Percentiles rank a stretch among this genome's conserved stretches.
Evolutionary conservation across 2,329 filamentous ascomycete genomes (phyloP).

Genomic region (Penicillium concentricum): DNA sequence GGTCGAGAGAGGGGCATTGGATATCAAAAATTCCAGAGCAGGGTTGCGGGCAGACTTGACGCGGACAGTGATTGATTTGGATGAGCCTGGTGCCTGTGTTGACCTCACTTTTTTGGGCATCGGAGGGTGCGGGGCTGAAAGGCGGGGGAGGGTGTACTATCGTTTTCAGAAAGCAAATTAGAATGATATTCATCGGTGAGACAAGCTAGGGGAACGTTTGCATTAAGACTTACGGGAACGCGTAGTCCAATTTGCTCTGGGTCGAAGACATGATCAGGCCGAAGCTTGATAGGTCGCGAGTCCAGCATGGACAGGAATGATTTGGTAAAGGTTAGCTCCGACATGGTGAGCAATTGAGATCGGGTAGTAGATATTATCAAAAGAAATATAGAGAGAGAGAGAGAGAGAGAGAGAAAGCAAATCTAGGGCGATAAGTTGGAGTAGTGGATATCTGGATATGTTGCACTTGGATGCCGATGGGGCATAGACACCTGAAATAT

Average conservation of each 20-base stretch:
- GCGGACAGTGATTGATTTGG: constrained; percentile 38
- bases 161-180: background rate
- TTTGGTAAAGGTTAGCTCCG: constrained; percentile 83
- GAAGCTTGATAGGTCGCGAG: constrained; percentile 73
- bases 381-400: background rate
- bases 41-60: constrained; percentile 68
- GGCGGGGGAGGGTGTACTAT: constrained; percentile 50
- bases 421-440: background rate
- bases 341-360: constrained; percentile 52
- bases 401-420: background rate
- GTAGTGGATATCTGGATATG: background rate
- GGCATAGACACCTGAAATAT: constrained; percentile 6
- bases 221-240: constrained; percentile 62
- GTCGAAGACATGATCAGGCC: constrained; percentile 88
- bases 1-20: constrained; percentile 58
- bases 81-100: constrained; percentile 36
- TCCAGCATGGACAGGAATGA: constrained; percentile 79
- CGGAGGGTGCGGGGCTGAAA: constrained; percentile 43
- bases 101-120: constrained; percentile 44
- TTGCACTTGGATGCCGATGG: constrained; percentile 7
- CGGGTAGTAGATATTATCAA: background rate
- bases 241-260: constrained; percentile 73
- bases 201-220: background rate
- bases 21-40: constrained; percentile 65
- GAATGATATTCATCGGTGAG: background rate